Conservation (phyloP, 192 early-diverging fungal genomes). For the Jimgerdemannia lactiflua region DNA sequence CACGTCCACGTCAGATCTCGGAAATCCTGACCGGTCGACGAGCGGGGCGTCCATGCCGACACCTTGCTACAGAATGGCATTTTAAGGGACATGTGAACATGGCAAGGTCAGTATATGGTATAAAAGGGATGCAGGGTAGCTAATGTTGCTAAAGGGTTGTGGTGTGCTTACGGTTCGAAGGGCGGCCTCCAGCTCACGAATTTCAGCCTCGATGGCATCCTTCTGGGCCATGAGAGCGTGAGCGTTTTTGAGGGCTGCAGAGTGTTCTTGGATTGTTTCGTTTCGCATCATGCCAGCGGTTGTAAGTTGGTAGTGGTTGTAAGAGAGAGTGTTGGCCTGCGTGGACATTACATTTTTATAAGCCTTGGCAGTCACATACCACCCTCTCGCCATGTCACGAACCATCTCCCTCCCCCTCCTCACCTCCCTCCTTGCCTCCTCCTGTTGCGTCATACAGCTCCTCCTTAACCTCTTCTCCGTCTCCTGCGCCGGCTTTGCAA, state of each 20-base stretch:
- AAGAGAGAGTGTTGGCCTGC: no score
- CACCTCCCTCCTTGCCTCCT: constrained; percentile 38
- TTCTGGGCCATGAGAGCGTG: background rate
- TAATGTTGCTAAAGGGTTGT: no score
- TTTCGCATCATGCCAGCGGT: background rate
- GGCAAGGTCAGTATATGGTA: background rate
- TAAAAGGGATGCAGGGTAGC: no score
- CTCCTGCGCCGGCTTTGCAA: constrained; percentile 51
- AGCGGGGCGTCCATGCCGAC: constrained; percentile 46
- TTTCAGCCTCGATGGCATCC: background rate
- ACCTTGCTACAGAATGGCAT: constrained; percentile 27
- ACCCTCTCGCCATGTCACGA: background rate
- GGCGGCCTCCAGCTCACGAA: background rate
- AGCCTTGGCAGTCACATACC: background rate
- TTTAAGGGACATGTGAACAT: background rate
- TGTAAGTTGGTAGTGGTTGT: background rate
- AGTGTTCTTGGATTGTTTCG: background rate
- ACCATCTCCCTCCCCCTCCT: constrained; percentile 9
- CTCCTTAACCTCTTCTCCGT: constrained; percentile 49
- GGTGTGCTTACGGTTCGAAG: background rate
- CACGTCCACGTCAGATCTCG: constrained; percentile 51
- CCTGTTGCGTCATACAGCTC: constrained; percentile 53
- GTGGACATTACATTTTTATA: no score
- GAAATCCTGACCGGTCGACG: constrained; percentile 45
- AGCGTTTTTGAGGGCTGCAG: background rate